Percentiles rank a stretch among this genome's conserved stretches.
These are phyloP conservation scores for Posidonia oceanica DNA, from an alignment of 116 monocot genomes.

Conservation along the genomic window DNA sequence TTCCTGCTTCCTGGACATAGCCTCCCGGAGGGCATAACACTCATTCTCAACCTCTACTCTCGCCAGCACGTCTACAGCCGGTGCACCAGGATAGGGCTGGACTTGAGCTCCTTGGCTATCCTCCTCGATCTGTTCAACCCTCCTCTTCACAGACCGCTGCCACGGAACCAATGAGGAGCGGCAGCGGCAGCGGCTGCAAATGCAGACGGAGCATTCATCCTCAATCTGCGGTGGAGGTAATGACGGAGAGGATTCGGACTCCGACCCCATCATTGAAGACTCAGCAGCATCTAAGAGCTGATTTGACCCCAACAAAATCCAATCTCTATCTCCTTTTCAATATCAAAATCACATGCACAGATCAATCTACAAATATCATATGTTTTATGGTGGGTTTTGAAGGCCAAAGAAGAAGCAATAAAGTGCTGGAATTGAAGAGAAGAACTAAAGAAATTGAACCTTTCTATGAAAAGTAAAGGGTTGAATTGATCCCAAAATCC, in stretches of 20 bases:
- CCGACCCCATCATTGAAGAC: constrained; percentile 7
- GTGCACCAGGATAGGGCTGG: not conserved
- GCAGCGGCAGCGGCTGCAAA: constrained; percentile 4
- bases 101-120: not conserved
- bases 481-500: too few species aligned
- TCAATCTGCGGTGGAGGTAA: not conserved
- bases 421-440: too few species aligned
- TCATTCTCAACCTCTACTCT: constrained; percentile 53
- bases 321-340: not conserved
- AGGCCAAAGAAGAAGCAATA: not conserved
- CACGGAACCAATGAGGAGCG: not conserved
- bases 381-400: not conserved
- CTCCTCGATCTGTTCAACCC: constrained; percentile 11
- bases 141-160: constrained; percentile 28
- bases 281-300: not conserved
- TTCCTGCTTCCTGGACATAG: constrained; percentile 39
- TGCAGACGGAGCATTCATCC: constrained; percentile 8
- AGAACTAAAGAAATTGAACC: too few species aligned
- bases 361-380: not conserved
- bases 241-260: not conserved
- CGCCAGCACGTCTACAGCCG: constrained; percentile 10
- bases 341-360: not conserved
- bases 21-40: constrained; percentile 56
- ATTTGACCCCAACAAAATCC: not conserved
- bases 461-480: too few species aligned